Evolutionary conservation across 768 basidiomycete species (phyloP).

Genomic region (Mycena albidolilacea): DNA sequence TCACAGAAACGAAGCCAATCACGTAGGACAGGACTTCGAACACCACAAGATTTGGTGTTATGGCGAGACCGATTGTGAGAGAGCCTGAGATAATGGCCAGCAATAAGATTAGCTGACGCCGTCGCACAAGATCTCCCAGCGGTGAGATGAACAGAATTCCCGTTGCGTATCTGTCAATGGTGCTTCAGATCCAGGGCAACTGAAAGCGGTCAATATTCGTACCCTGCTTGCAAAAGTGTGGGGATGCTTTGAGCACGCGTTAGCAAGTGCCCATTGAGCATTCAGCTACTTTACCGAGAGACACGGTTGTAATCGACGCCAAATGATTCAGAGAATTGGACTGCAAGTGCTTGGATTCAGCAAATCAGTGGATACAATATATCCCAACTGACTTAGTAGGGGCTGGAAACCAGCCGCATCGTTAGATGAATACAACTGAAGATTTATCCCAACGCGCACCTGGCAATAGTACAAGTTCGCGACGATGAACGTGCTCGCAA

Average conservation of each 20-base stretch:
- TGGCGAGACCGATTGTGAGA: conserved; percentile 80
- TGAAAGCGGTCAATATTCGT: conserved; percentile 29
- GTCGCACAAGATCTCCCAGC: conserved; percentile 85
- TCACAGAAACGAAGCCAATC: conserved; percentile 79
- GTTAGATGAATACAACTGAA: background rate
- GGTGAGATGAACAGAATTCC: conserved; percentile 86
- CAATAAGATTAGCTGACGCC: conserved; percentile 77
- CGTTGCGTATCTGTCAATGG: conserved; percentile 69
- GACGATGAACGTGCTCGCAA: conserved; percentile 73
- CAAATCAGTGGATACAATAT: background rate
- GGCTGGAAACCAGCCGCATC: conserved; percentile 53
- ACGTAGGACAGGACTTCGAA: conserved; percentile 82
- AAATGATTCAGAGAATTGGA: conserved; percentile 60
- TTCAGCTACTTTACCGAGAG: conserved; percentile 34
- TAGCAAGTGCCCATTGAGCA: background rate
- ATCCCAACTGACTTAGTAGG: conserved; percentile 69
- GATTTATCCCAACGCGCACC: background rate
- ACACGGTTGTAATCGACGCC: conserved; percentile 45
- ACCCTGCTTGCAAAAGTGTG: conserved; percentile 80
- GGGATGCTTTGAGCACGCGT: conserved; percentile 39
- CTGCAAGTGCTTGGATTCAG: conserved; percentile 40
- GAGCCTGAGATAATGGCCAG: conserved; percentile 67
- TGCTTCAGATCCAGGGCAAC: conserved; percentile 3
- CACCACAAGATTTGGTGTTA: conserved; percentile 69
- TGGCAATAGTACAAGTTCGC: conserved; percentile 91